Evolutionary conservation across 257 asterid genomes (phyloP), one percentile per base, ranked within the genome.

Genomic region (Penstemon eatonii): DNA sequence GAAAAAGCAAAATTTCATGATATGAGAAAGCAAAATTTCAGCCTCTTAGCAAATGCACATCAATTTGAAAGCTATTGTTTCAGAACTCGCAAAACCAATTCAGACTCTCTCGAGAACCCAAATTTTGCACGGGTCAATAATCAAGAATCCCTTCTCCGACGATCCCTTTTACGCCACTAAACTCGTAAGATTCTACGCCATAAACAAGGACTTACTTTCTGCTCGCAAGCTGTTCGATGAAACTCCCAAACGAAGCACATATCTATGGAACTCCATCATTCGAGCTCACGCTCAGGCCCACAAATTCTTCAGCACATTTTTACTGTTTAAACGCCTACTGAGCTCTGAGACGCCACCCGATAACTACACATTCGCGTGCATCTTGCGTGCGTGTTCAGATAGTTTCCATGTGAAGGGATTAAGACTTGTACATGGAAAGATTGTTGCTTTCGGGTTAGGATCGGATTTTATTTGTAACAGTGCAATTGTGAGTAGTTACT

Each of bases 211-310:
- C 69, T 69, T 90, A 3, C 12, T 44, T 9, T 81, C 92, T 8
- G 98, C 97, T 1, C 97, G 76, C 75, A 64, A 75, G 37, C 63
- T 92, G 92, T 92, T 92, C 66, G 98, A 88, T 42, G 66, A 46
- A 86, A 85, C 81, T 75, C 84, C 96, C 38, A 67, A 75, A 4
- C 72, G 85, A 81, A 93, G 82, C 56, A 77, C 84, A 54, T 88
- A 70, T 57, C 89, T 90, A 3, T 93, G 96, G 96, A 93, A 93
- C 78, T 80, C 95, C 75, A 76, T 93, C 33, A 90, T 93, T 58
- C 92, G 96, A 42, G 95, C 92, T 50, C 77, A 84, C 67, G 96
- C 96, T 33, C 90, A 52, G 72, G 58, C 79, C 76, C 81, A 67
- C 69, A 7, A 57, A 6, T 87, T 87, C 79, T 8, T 13, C 4